These are phyloP conservation scores for Emericellopsis cladophorae DNA, from an alignment of 2,329 filamentous ascomycete species.

Conservation along the genomic window DNA sequence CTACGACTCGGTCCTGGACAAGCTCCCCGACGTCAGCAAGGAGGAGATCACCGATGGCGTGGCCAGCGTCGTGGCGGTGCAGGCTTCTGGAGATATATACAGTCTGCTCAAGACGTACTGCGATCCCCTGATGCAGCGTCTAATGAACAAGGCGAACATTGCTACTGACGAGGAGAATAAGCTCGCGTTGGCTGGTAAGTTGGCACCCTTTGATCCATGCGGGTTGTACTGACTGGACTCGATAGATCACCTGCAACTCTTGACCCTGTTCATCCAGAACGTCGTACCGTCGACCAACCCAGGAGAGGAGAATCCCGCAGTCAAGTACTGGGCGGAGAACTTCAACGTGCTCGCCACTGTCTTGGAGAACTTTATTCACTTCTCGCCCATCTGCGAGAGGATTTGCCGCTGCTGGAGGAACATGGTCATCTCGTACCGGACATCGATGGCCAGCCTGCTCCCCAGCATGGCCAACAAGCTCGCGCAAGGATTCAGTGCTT, in stretches of 20 bases:
- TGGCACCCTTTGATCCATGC: not conserved
- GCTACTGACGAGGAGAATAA: slow-evolving; percentile 76
- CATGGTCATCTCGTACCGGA: slow-evolving; percentile 93
- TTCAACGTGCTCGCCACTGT: slow-evolving; percentile 80
- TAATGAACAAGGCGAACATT: slow-evolving; percentile 78
- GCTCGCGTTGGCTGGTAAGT: slow-evolving; percentile 67
- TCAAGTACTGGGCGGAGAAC: slow-evolving; percentile 93
- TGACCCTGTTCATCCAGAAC: slow-evolving; percentile 78
- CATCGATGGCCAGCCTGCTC: slow-evolving; percentile 73
- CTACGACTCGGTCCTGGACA: slow-evolving; percentile 81
- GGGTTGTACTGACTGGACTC: not conserved
- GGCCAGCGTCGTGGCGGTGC: slow-evolving; percentile 78
- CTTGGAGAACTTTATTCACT: slow-evolving; percentile 75
- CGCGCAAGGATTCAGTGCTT: slow-evolving; percentile 70
- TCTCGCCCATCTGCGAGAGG: slow-evolving; percentile 80
- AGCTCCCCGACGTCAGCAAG: slow-evolving; percentile 73
- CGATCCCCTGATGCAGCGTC: slow-evolving; percentile 72
- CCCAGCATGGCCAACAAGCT: slow-evolving; percentile 81
- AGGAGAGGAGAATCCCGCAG: slow-evolving; percentile 70
- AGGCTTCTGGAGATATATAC: slow-evolving; percentile 70
- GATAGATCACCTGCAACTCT: slow-evolving; percentile 74
- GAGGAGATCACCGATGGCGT: slow-evolving; percentile 96
- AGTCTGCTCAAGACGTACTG: slow-evolving; percentile 83
- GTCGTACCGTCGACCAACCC: slow-evolving; percentile 63
- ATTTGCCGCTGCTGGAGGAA: slow-evolving; percentile 93